Evolutionary conservation across 108 stramenopile species (phyloP), one percentile per base, ranked within the genome.

Genomic region (Bacterosira constricta): DNA sequence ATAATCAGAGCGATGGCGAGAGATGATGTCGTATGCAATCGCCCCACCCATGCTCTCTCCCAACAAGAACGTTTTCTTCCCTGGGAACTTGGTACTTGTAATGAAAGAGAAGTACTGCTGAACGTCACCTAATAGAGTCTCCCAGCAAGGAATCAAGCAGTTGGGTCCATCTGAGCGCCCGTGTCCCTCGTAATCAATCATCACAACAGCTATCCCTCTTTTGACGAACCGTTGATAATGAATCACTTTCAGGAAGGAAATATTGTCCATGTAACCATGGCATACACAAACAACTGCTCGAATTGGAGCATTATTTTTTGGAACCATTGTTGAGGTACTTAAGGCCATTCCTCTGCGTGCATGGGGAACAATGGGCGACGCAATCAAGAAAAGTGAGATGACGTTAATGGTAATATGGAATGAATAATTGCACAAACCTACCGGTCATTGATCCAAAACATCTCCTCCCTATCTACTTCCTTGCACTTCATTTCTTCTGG

Each of bases 1-100:
- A 36, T 78, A 83, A 10, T 75, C 1, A 17, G 59, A 47, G 20
- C 69, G 76, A 42, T 74, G 54, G 15, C 72, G 74, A 27, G 63
- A 58, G 73, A 81, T 82, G 6, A 83, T 51, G 15, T 77, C 75
- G 51, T 73, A 85, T 29, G 82, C 84, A 0, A 88, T 72, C 1
- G 90, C 90, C 15, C 87, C 90, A 35, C 90, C 90, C 90, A 90
- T 88, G 35, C 71, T 73, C 57, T 90, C 90, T 0, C 90, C 90
- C 82, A 84, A 80, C 63, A 90, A 44, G 62, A 90, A 90, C 10
- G 29, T 55, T 35, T 69, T 75, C 42, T 67, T 69, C 10, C 61
- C 73, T 13, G 83, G 58, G 58, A 86, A 91, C 44, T 69, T 55
- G 29, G 44, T 27, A 7, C 18, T 52, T 9, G 61, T 69, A 3